Base-by-base conservation (phyloP, 2,329 filamentous ascomycete genomes). In the Grosmannia penicillata region DNA sequence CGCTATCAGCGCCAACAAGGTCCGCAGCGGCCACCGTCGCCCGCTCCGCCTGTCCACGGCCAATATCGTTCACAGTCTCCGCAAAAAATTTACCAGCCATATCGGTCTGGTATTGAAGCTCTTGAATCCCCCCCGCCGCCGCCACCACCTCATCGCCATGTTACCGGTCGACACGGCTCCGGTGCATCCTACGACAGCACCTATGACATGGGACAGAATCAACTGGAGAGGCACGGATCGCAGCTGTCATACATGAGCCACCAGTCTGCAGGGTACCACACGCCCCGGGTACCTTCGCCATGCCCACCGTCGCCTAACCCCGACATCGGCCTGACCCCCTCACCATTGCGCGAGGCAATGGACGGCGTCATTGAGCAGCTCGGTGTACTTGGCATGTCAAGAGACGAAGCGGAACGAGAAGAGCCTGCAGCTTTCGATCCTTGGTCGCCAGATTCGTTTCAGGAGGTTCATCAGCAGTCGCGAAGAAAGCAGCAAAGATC, bases 361-460 rank as follows among this genome's bases (percentile, higher is more conserved):
- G 89, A 96, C 53, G 89, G 93, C 56, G 87, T 98, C 4, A 95
- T 96, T 75, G 85, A 91, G 47, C 93, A 91, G 40, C 60, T 98
- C 31, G 80, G 93, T 53, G 86, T 87, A 43, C 83, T 98, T 66
- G 79, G 79, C 15, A 65, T 78, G 48, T 64, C 72, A 30, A 68
- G 69, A 40, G 61, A 68, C 18, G 65, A 45, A 50, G 68, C 72
- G 25, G 23, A 24, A 18, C 40, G 15, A 25, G 38, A 24, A 1
- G 66, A 74, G 30, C 62, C 69, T 1, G 63, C 72, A 1, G 63
- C 72, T 1, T 58, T 76, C 8, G 75, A 85, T 51, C 78, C 86
- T 5, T 98, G 91, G 91, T 91, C 86, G 0, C 86, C 86, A 0
- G 87, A 94, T 50, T 83, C 79, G 8, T 95, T 93, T 51, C 79